Evolutionary conservation across 345 rosid genomes (phyloP).

Genomic region (Psidium guajava): DNA sequence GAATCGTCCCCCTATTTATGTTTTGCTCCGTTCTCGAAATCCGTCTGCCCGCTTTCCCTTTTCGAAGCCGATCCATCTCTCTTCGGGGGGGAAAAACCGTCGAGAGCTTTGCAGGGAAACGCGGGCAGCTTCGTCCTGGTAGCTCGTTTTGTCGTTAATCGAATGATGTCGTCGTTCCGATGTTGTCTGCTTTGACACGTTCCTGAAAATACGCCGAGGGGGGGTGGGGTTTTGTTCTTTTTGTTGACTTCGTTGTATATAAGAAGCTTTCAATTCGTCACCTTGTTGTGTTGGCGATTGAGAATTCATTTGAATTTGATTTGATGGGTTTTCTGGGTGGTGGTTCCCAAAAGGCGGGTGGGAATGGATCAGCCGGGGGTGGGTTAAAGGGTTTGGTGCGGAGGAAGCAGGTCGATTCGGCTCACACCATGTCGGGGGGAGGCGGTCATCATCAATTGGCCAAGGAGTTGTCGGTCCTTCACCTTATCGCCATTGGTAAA

Average conservation of each 20-base stretch:
- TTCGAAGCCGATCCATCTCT: not conserved
- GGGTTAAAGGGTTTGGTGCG: conserved; percentile 36
- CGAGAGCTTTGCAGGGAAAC: not conserved
- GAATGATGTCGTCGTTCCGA: not conserved
- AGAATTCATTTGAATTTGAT: not conserved
- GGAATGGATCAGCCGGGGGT: conserved; percentile 35
- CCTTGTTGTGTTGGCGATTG: not conserved
- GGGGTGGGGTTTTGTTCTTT: not conserved
- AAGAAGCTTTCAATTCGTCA: not conserved
- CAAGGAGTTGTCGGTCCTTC: conserved; percentile 45
- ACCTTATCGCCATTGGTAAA: conserved; percentile 74
- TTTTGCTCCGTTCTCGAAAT: not conserved
- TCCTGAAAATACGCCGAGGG: not conserved
- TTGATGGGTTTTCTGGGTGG: conserved; percentile 40
- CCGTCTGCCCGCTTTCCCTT: not conserved
- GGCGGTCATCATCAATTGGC: conserved; percentile 39
- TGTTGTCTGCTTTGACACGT: not conserved
- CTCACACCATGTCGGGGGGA: conserved; percentile 8
- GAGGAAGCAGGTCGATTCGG: conserved; percentile 78
- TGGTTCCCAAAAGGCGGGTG: conserved; percentile 32
- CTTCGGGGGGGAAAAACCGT: not conserved
- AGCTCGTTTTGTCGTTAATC: not conserved
- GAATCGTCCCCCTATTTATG: conserved; percentile 22
- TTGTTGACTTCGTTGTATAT: not conserved
- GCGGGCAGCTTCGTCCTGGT: not conserved